Base-by-base conservation (phyloP, 2,329 filamentous ascomycete genomes). In the Taxawa tesnikishii region DNA sequence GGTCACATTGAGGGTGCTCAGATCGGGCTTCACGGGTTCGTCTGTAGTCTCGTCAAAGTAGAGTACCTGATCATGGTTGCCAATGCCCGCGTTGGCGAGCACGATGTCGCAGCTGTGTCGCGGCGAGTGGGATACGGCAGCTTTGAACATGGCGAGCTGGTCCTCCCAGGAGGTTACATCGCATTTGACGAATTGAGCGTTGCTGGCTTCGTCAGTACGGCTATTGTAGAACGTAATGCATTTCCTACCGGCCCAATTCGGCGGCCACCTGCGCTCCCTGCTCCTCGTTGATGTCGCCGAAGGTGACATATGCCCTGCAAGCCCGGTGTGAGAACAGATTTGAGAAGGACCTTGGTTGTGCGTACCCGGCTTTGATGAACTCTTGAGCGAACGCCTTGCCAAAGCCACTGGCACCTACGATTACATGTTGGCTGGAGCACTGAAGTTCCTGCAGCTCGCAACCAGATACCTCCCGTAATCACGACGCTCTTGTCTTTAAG, bases 401-500 rank as follows among this genome's bases (percentile, higher is more conserved):
- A 6, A 34, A n/a, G n/a, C 27, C 54, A 40, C 50, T 55, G 15
- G 52, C 62, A 8, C 63, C 64, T n/a, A n/a, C n/a, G n/a, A n/a
- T n/a, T n/a, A n/a, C n/a, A n/a, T n/a, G n/a, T n/a, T n/a, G n/a
- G n/a, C n/a, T n/a, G n/a, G n/a, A n/a, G n/a, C n/a, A n/a, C n/a
- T n/a, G n/a, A n/a, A n/a, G n/a, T n/a, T n/a, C n/a, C n/a, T n/a
- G n/a, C n/a, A n/a, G n/a, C n/a, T n/a, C n/a, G n/a, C n/a, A n/a
- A n/a, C n/a, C n/a, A n/a, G n/a, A n/a, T n/a, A n/a, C n/a, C n/a
- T n/a, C 63, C 62, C 1, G 63, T 67, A 11, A 67, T 54, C 14
- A 68, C 53, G 15, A 65, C 60, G 1, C 58, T 62, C 40, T 65
- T 68, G 16, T 58, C 62, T 3, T 43, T 47, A 6, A 63, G 14